phyloP scores from a whole-genome alignment of 2,329 filamentous ascomycete genomes.

The Pseudodiploospora longispora region DNA sequence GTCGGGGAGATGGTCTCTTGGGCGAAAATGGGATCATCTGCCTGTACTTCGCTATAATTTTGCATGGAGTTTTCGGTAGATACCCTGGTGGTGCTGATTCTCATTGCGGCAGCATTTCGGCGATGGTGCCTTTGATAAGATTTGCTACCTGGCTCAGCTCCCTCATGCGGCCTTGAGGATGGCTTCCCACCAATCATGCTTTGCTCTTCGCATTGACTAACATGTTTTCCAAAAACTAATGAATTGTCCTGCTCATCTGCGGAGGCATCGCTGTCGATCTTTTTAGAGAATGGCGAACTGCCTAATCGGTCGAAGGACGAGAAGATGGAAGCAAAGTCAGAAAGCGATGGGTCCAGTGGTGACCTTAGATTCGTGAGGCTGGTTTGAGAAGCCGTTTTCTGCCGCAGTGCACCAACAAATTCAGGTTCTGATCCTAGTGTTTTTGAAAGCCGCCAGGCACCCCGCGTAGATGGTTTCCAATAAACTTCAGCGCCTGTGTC shows the following conservation, averaged over 20 bases:
- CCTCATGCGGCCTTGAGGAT: background rate
- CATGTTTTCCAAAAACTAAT: no score
- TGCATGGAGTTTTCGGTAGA: slow-evolving; percentile 2
- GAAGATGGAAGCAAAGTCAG: slow-evolving; percentile 21
- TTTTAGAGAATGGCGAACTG: slow-evolving; percentile 14
- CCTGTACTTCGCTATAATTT: slow-evolving; percentile 4
- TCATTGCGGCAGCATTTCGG: slow-evolving; percentile 17
- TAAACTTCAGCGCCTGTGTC: background rate
- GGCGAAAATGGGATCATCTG: slow-evolving; percentile 28
- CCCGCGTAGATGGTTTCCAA: no score
- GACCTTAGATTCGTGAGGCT: slow-evolving; percentile 8
- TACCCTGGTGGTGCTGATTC: slow-evolving; percentile 12
- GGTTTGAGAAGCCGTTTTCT: slow-evolving; percentile 7
- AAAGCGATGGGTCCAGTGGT: slow-evolving; percentile 15
- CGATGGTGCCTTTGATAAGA: slow-evolving; percentile 14
- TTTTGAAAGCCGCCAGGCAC: slow-evolving; percentile 4
- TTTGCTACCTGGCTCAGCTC: slow-evolving; percentile 1
- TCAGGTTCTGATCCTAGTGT: background rate
- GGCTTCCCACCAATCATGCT: no score
- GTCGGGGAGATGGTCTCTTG: slow-evolving; percentile 42
- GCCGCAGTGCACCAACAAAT: background rate
- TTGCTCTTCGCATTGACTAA: no score
- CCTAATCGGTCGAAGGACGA: slow-evolving; percentile 20
- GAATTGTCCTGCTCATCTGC: background rate
- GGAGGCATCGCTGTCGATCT: slow-evolving; percentile 7